A percentile compares a stretch with the other conserved stretches of the same genome.
These are phyloP conservation scores for Pseudogymnoascus sp. DNA, from an alignment of 2,329 filamentous ascomycete species.

Conservation along the genomic window DNA sequence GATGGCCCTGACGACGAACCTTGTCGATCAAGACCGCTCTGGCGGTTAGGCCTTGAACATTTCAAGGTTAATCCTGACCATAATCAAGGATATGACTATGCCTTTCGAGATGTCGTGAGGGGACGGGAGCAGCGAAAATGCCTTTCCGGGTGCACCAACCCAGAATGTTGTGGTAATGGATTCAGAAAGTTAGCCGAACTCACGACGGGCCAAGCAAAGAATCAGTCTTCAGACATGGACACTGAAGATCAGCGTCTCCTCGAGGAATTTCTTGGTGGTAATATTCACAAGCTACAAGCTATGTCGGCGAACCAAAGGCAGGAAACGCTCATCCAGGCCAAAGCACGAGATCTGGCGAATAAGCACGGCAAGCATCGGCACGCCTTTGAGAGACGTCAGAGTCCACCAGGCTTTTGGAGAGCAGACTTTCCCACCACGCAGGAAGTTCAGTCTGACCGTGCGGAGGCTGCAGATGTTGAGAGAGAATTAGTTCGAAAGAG, in stretches of 20 bases:
- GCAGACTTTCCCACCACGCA: constrained; percentile 85
- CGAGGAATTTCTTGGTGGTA: constrained; percentile 46
- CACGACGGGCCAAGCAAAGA: constrained; percentile 20
- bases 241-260: constrained; percentile 42
- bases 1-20: constrained; percentile 27
- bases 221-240: constrained; percentile 13
- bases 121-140: constrained; percentile 49
- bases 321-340: constrained; percentile 65
- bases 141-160: constrained; percentile 52
- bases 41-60: constrained; percentile 38
- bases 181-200: constrained; percentile 26
- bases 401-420: constrained; percentile 85
- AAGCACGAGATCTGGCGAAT: constrained; percentile 63
- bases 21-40: constrained; percentile 34
- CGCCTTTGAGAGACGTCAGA: constrained; percentile 58
- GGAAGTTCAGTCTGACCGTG: constrained; percentile 57
- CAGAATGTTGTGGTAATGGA: constrained; percentile 41
- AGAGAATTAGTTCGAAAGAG: constrained; percentile 59
- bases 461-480: constrained; percentile 55
- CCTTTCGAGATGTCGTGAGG: constrained; percentile 52
- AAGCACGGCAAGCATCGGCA: constrained; percentile 70
- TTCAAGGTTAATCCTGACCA: constrained; percentile 57
- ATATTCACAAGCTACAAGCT: constrained; percentile 49
- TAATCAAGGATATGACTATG: constrained; percentile 50
- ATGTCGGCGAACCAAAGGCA: constrained; percentile 55